Evolutionary conservation across 768 basidiomycete genomes (phyloP), one percentile per base, ranked within the genome.

Genomic region (Leccinellum luteum): DNA sequence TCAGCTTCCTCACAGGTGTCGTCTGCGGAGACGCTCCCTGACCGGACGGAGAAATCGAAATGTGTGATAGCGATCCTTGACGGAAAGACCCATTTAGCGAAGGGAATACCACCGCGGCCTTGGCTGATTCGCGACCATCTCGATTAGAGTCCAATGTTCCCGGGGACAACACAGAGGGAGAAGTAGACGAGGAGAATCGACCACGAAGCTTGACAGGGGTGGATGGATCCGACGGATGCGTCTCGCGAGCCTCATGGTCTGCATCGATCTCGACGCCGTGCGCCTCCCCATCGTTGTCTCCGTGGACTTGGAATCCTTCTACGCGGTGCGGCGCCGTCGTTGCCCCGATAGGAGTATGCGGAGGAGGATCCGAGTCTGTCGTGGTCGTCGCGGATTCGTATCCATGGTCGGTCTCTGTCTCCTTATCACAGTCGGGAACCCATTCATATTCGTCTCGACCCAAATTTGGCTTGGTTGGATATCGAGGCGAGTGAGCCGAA

Each of bases 301-400:
- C 63, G 30, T 58, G 57, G 38, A 62, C 48, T 43, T 38, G 61
- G 2, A 53, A 30, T 4, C 35, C 54, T 34, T 55, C 57, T 7
- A 55, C 47, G 15, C 59, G 56, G 48, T 52, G 60, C 1, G 66
- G 45, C 5, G 53, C 41, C 15, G 56, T 59, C 8, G 32, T 9
- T 45, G 48, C 41, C 23, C 68, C 63, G 47, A 67, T 32, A 15
- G 67, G 67, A n/a, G 67, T 68, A 15, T 67, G 63, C 7, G 68
- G 67, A 15, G 56, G 59, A 57, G 68, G 67, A 57, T 65, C 63
- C 6, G 67, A 68, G 52, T 68, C 66, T 8, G 67, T 68, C 3
- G 61, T 70, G 1, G 67, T 69, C 19, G 67, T 68, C 9, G 66
- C 57, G 5, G 67, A 68, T 34, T 68, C 67, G 10, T 69, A 69